phyloP scores from a whole-genome alignment of 2,329 filamentous ascomycete species.

The Gnomoniopsis sp. region DNA sequence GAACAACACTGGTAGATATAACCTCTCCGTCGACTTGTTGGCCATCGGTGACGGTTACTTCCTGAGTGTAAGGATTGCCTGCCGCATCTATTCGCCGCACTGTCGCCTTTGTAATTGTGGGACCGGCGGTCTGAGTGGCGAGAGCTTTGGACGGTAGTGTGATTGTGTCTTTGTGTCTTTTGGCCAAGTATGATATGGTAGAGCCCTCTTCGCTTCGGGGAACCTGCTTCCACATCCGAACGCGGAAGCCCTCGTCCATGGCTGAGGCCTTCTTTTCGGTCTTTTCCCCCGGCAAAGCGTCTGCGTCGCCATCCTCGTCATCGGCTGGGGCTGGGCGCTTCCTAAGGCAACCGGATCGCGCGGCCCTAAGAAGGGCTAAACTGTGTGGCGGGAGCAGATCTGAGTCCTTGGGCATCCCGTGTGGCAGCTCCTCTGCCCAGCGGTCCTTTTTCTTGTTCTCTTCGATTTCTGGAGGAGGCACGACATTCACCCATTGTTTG shows the following conservation, averaged over 20 bases:
- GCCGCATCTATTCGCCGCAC: slow-evolving; percentile 74
- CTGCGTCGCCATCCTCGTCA: slow-evolving; percentile 55
- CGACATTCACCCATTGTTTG: slow-evolving; percentile 65
- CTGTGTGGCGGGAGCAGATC: slow-evolving; percentile 74
- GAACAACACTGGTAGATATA: slow-evolving; percentile 56
- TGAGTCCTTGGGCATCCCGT: slow-evolving; percentile 82
- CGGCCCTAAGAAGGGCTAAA: slow-evolving; percentile 77
- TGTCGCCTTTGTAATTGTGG: slow-evolving; percentile 71
- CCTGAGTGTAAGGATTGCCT: slow-evolving; percentile 80
- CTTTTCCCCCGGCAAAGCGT: slow-evolving; percentile 45
- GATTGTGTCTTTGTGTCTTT: slow-evolving; percentile 59
- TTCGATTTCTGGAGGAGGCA: slow-evolving; percentile 63
- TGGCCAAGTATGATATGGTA: slow-evolving; percentile 54
- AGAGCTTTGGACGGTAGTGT: slow-evolving; percentile 52
- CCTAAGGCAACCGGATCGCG: slow-evolving; percentile 71
- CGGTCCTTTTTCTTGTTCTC: slow-evolving; percentile 60
- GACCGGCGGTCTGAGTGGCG: slow-evolving; percentile 40
- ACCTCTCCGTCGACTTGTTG: slow-evolving; percentile 81
- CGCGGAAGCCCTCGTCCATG: slow-evolving; percentile 55
- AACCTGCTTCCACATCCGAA: slow-evolving; percentile 61
- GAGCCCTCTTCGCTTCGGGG: slow-evolving; percentile 54
- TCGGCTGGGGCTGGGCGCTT: slow-evolving; percentile 65
- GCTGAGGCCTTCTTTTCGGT: slow-evolving; percentile 64
- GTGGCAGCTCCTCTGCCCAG: slow-evolving; percentile 72
- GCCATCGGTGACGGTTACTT: slow-evolving; percentile 76